Evolutionary conservation across 2,329 filamentous ascomycete species (phyloP).

Genomic region (Fusarium neocosmosporiellum): DNA sequence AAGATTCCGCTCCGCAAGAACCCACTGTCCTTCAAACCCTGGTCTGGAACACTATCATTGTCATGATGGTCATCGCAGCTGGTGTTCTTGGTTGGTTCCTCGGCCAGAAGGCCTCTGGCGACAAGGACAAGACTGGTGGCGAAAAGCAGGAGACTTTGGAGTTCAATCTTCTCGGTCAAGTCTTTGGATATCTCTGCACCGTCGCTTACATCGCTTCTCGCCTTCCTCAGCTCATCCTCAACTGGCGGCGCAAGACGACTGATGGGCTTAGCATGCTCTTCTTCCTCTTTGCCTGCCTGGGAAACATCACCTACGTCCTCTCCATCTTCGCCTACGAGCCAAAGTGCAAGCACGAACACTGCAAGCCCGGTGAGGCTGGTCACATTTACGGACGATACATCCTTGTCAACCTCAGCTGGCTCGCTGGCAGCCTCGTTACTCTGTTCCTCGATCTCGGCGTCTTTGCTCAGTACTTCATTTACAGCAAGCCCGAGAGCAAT

Average conservation of each 20-base stretch:
- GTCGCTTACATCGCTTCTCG: slow-evolving; percentile 89
- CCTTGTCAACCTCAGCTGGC: slow-evolving; percentile 89
- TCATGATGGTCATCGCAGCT: slow-evolving; percentile 85
- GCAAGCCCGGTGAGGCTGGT: slow-evolving; percentile 72
- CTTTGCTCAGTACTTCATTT: slow-evolving; percentile 92
- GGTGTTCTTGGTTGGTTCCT: slow-evolving; percentile 90
- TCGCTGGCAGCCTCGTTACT: slow-evolving; percentile 89
- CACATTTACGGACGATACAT: slow-evolving; percentile 83
- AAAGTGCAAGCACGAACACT: slow-evolving; percentile 67
- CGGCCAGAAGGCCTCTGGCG: slow-evolving; percentile 52
- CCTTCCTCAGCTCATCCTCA: slow-evolving; percentile 89
- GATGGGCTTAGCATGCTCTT: slow-evolving; percentile 95
- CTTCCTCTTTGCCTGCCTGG: slow-evolving; percentile 95
- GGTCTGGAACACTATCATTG: slow-evolving; percentile 78
- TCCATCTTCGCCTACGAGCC: slow-evolving; percentile 93
- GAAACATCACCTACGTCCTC: slow-evolving; percentile 92
- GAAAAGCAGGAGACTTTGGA: slow-evolving; percentile 62
- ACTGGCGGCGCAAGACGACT: slow-evolving; percentile 91
- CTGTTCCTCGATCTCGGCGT: slow-evolving; percentile 86
- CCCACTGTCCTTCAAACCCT: slow-evolving; percentile 67
- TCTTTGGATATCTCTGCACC: slow-evolving; percentile 95
- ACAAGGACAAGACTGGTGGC: slow-evolving; percentile 53
- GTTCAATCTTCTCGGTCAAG: slow-evolving; percentile 83
- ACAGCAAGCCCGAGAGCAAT: slow-evolving; percentile 63
- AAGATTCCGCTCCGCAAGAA: slow-evolving; percentile 57